Percentiles rank a stretch among this genome's conserved stretches.
phyloP scores from a whole-genome alignment of 768 basidiomycete species.

The Calocybe cyanea region DNA sequence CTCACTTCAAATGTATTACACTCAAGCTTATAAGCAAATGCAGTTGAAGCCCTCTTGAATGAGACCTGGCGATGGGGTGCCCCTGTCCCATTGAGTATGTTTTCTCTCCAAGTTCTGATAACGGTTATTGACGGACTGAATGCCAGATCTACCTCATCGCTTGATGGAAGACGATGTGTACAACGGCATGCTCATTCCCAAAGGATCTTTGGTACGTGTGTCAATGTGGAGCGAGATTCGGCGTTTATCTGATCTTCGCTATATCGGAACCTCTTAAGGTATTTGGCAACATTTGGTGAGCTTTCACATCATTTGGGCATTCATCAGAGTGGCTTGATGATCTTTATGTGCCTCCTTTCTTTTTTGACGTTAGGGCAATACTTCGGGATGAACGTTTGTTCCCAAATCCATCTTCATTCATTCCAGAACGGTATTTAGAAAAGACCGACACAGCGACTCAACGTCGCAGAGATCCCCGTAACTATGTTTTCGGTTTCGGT shows the following conservation, averaged over 20 bases:
- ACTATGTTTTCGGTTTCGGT: conserved; percentile 39
- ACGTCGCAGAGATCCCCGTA: conserved; percentile 26
- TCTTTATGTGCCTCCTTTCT: too few relatives aligned
- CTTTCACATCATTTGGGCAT: background rate
- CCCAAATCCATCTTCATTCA: conserved; percentile 46
- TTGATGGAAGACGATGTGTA: conserved; percentile 66
- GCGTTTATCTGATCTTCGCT: background rate
- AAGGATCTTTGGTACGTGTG: conserved; percentile 50
- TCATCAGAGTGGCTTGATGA: background rate
- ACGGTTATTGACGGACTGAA: conserved; percentile 2
- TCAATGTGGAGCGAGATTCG: background rate
- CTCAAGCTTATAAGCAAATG: background rate
- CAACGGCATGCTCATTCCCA: conserved; percentile 52
- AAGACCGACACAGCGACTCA: conserved; percentile 23
- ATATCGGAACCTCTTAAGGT: conserved; percentile 21
- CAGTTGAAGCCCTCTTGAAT: conserved; percentile 50
- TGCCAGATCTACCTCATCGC: conserved; percentile 57
- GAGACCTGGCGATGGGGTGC: conserved; percentile 56
- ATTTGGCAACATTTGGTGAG: conserved; percentile 62
- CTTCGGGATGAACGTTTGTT: conserved; percentile 49
- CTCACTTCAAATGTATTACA: background rate
- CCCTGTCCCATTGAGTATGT: conserved; percentile 55
- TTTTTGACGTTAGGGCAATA: conserved; percentile 32
- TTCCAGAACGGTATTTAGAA: conserved; percentile 50
- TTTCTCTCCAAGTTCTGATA: background rate